Conservation (phyloP, 2,329 filamentous ascomycete genomes). For the Reticulascus tulasneorum region DNA sequence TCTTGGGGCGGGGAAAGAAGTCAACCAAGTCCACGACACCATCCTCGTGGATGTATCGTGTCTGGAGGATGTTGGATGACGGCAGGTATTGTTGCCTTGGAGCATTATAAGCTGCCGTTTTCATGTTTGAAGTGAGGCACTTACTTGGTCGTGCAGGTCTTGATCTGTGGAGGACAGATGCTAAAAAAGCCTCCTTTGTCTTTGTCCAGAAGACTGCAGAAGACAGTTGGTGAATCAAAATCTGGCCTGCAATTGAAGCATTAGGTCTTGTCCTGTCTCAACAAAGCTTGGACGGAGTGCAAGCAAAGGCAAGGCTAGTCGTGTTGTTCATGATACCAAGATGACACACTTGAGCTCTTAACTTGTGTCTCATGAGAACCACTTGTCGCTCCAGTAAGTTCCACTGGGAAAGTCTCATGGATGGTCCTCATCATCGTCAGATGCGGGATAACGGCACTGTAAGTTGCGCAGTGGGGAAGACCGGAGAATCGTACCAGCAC, state of each 20-base stretch:
- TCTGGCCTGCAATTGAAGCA: conserved; percentile 52
- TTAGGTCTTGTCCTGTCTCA: too few relatives aligned
- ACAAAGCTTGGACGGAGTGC: too few relatives aligned
- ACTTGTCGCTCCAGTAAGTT: too few relatives aligned
- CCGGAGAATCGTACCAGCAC: conserved; percentile 70
- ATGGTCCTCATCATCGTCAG: too few relatives aligned
- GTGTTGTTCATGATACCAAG: too few relatives aligned
- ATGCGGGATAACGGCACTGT: too few relatives aligned
- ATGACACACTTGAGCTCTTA: too few relatives aligned
- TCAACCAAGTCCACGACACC: conserved; percentile 71
- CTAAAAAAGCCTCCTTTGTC: conserved; percentile 71
- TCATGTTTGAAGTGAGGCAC: neutral
- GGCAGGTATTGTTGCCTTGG: conserved; percentile 65
- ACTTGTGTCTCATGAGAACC: neutral
- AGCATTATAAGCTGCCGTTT: neutral
- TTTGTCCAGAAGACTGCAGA: conserved; percentile 71
- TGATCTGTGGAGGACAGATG: conserved; percentile 51
- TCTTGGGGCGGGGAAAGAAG: conserved; percentile 70
- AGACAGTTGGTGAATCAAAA: conserved; percentile 73
- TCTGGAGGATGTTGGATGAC: conserved; percentile 71
- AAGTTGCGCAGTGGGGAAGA: too few relatives aligned
- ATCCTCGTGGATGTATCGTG: conserved; percentile 71
- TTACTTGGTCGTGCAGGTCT: conserved; percentile 60
- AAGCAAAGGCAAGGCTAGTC: too few relatives aligned
- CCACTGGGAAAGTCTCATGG: too few relatives aligned